Evolutionary conservation across 179 eudicot species (phyloP), one percentile per base, ranked within the genome.

Genomic region (Actinidia polygama): DNA sequence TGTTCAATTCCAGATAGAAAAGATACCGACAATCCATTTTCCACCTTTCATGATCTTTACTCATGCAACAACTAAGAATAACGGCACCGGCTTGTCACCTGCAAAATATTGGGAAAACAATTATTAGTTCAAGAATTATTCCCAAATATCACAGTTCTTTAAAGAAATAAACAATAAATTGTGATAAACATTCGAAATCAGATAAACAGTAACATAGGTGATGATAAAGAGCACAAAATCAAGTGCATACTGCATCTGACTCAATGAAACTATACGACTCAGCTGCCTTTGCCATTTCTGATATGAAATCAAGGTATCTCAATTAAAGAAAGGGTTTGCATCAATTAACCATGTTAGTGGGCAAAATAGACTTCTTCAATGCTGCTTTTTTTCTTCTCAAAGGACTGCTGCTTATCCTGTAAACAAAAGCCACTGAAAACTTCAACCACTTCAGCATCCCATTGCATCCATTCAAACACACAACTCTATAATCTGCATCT

Each of bases 31-130:
- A 0, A 54, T 7, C 64, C 58, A 11, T 30, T 36, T 6, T 75
- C 10, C 24, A 66, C 74, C 73, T 51, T 51, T 51, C 82, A 21
- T 7, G 49, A 64, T 15, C 16, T 58, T 16, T 49, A 19, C 74
- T 79, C 62, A 51, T 7, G 12, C 55, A 46, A 71, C 4, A 74
- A 5, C 47, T 53, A 23, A 55, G 7, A 44, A 26, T 10, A 40
- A 19, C 10, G 14, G 19, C 55, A 40, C 82, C 82, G 40, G 67
- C 44, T 58, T 59, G 57, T 40, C 57, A 71, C 77, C 83, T 80
- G 71, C 55, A 80, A 80, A 58, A 71, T 58, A 46, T 23, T 21
- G 6, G 7, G 3, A 72, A 72, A 71, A 72, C 6, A 55, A 72
- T 18, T 58, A 47, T 72, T 61, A 80, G 83, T 23, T 47, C 24